phyloP scores from a whole-genome alignment of 2,329 filamentous ascomycete species.

The Talaromyces sp. region DNA sequence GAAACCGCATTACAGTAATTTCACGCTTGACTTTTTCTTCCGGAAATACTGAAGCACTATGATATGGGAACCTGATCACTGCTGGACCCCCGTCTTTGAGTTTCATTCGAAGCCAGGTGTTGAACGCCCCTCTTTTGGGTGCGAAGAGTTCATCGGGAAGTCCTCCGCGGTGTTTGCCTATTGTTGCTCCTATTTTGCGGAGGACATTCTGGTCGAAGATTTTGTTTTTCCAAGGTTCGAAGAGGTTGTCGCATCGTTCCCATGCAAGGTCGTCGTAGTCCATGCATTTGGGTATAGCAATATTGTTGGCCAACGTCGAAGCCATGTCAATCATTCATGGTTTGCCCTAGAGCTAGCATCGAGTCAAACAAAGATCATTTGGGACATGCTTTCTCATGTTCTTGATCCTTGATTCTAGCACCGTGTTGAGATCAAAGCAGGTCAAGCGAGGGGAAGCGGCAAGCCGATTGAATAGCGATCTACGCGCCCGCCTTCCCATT shows the following conservation, averaged over 20 bases:
- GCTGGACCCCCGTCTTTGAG: conserved; percentile 21
- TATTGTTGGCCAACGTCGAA: neutral
- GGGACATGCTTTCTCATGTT: no score
- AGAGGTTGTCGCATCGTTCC: neutral
- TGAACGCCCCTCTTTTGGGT: conserved; percentile 26
- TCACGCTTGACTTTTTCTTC: conserved; percentile 29
- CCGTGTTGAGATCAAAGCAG: no score
- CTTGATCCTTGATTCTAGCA: no score
- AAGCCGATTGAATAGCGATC: neutral
- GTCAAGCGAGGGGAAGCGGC: no score
- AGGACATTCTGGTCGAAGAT: neutral
- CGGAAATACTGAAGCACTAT: conserved; percentile 25
- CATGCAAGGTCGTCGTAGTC: neutral
- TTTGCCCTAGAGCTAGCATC: no score
- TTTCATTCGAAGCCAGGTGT: conserved; percentile 25
- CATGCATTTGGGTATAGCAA: neutral
- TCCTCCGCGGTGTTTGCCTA: conserved; percentile 22
- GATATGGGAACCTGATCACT: conserved; percentile 27
- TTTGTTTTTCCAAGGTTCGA: neutral
- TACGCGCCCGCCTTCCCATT: neutral
- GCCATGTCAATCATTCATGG: neutral
- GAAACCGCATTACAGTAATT: conserved; percentile 23
- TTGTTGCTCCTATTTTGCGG: neutral
- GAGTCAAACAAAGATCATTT: no score
- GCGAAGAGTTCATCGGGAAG: conserved; percentile 18